Evolutionary conservation across 1,284 basidiomycete genomes (phyloP).

Genomic region (Ustilago xerochloae): DNA sequence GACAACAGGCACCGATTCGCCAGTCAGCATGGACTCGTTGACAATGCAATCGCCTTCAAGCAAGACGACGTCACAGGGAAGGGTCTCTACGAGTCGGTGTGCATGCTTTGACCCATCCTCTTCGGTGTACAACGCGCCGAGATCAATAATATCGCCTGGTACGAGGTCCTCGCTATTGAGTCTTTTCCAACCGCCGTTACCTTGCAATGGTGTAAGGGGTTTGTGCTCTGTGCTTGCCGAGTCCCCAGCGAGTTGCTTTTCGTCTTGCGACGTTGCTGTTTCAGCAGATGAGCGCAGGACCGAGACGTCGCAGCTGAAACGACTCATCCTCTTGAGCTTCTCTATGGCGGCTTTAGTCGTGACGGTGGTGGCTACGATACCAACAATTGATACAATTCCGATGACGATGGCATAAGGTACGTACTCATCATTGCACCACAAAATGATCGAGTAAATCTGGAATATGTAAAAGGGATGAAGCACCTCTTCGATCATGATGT

Average conservation of each 20-base stretch:
- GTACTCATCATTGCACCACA: conserved; percentile 55
- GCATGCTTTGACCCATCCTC: not conserved
- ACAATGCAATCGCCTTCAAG: conserved; percentile 96
- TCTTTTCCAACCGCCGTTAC: not conserved
- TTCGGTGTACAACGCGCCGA: conserved; percentile 9
- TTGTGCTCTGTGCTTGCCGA: conserved; percentile 1
- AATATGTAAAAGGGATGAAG: conserved; percentile 59
- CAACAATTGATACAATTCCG: conserved; percentile 34
- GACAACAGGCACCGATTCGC: conserved; percentile 92
- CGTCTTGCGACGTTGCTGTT: not conserved
- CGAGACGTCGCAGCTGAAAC: conserved; percentile 37
- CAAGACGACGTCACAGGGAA: conserved; percentile 90
- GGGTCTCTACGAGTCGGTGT: conserved; percentile 26
- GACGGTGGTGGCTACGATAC: conserved; percentile 47
- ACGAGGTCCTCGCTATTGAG: conserved; percentile 44
- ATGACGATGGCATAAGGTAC: conserved; percentile 48
- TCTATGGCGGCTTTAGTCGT: conserved; percentile 41
- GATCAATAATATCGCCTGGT: conserved; percentile 50
- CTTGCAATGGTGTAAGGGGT: not conserved
- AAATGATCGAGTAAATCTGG: conserved; percentile 42
- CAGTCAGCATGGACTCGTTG: conserved; percentile 98
- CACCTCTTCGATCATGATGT: conserved; percentile 45
- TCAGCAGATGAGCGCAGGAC: conserved; percentile 14
- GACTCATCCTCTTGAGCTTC: conserved; percentile 47
- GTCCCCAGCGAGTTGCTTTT: not conserved